Evolutionary conservation across 768 basidiomycete species (phyloP), one percentile per base, ranked within the genome.

Genomic region (Candolleomyces efflorescens): DNA sequence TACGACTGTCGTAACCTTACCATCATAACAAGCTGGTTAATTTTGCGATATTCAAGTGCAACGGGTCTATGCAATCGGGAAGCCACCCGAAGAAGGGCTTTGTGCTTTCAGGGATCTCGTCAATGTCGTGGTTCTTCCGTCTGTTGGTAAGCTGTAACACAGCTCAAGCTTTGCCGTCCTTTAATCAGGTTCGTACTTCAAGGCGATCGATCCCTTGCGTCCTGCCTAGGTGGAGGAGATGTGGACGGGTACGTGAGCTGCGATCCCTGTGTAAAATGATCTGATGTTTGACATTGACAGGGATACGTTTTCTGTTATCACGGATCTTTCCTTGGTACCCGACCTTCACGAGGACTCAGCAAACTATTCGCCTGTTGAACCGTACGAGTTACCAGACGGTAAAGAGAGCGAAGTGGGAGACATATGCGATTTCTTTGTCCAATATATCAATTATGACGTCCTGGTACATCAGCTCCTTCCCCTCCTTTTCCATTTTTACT

Each of bases 371-470:
- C 77, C 2, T 71, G 69, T 7, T 62, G 61, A 0, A 69, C 79
- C 32, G 32, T 32, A 32, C 32, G 5, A 2, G 1, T 71, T 69
- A 45, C 69, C 66, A 3, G 69, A 86, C 12, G 74, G 76, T 0
- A 71, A 79, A 17, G 76, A 81, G 7, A 82, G 83, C 55, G 82
- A 77, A 0, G 79, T 90, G 5, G 75, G 85, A 1, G 89, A 92
- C 62, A 83, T 93, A 13, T 89, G 87, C 59, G 78, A 93, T 56
- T 93, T 94, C 63, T 74, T 94, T 22, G 83, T 91, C 13, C 85
- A 93, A 63, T 94, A 92, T 55, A 90, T 94, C 66, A 80, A 89
- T 60, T 90, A 90, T 0, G 90, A 93, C 64, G 81, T 91, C 44
- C 70, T 91, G 78, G 89, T 90, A 70, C 9, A 23, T n/a, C 45